Evolutionary conservation across 225 moss, liverwort and hornwort species (phyloP), one percentile per base, ranked within the genome.

Genomic region (Polytrichum commune): DNA sequence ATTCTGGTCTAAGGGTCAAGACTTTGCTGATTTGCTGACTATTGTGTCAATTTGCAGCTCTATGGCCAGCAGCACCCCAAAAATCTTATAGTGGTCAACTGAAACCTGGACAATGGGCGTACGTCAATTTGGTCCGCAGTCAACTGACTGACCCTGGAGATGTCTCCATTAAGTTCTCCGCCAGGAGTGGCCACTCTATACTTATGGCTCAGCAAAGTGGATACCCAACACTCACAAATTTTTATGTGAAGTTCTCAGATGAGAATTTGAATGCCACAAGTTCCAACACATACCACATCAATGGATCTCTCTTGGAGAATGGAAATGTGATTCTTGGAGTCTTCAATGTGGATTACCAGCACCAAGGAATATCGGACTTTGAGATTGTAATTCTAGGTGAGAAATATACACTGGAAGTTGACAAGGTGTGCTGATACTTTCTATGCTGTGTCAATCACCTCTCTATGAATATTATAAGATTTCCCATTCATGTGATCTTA

Each of bases 271-370:
- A 26, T 19, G 66, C 82, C 2, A 82, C 84, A 7, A 72, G 81
- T 0, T 79, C 81, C 1, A 72, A 72, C 22, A 65, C 55, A 10
- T 84, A 84, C 64, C 75, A 26, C 6, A 72, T 88, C 9, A 75
- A 66, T 54, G 72, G 75, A 3, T 46, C 66, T 24, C 71, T 82
- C 16, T 54, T 79, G 63, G 76, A 20, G 67, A 63, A 53, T 64
- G 68, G 58, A 60, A 60, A 60, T 8, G 55, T 82, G 29, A 78
- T 88, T 35, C 77, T 88, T 1, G 87, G 76, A 19, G 69, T 88
- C 32, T 88, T 88, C 73, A 88, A 88, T 69, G 82, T 88, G 28
- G 87, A 88, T 58, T 88, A 84, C 25, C 66, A 56, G 64, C 8
- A 73, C 7, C 76, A 72, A 9, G 87, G 73, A 10, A 64, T 78